Evolutionary conservation across 768 basidiomycete genomes (phyloP), one percentile per base, ranked within the genome.

Genomic region (Rhodotorula graminis): DNA sequence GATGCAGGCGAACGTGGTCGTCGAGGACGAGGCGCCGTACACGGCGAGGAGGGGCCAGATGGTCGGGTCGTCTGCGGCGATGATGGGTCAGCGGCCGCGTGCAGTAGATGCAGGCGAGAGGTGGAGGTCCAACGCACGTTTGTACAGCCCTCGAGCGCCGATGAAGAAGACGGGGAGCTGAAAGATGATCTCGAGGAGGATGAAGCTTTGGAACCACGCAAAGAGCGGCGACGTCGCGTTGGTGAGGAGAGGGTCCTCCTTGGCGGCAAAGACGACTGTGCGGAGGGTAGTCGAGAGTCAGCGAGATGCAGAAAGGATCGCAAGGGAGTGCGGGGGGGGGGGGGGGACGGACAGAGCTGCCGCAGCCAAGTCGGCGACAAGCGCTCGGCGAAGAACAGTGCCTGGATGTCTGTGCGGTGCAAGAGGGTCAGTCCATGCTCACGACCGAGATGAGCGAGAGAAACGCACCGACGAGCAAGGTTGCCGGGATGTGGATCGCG

Each of bases 81-180:
- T 16, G 57, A 19, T 8, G 49, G 37, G 21, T 65, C 52, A 29
- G 5, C 37, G 56, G 27, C 37, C 37, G 44, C 27, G 40, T 33
- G 50, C 44, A 80, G 27, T 31, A 23, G 29, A n/a, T 21, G 4
- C 8, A 40, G 33, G 29, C 25, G 29, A n/a, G 0, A 21, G 33
- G 12, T 52, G 44, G 37, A 21, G 50, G 40, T 53, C 44, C n/a
- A 23, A 37, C 61, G 27, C 74, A 85, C 89, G 85, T 76, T 82
- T 84, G 84, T 85, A 88, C 21, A 90, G 82, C 0, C 85, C 87
- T 23, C 82, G 82, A 58, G 86, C 84, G 21, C 89, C 90, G n/a
- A 92, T 69, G 57, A 91, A 76, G 78, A 92, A 92, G 0, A 88
- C 84, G 0, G 92, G 92, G 0, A 92, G 81, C 78, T 92, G 91